phyloP scores from a whole-genome alignment of 2,329 filamentous ascomycete species.

The Alternaria brassicae region DNA sequence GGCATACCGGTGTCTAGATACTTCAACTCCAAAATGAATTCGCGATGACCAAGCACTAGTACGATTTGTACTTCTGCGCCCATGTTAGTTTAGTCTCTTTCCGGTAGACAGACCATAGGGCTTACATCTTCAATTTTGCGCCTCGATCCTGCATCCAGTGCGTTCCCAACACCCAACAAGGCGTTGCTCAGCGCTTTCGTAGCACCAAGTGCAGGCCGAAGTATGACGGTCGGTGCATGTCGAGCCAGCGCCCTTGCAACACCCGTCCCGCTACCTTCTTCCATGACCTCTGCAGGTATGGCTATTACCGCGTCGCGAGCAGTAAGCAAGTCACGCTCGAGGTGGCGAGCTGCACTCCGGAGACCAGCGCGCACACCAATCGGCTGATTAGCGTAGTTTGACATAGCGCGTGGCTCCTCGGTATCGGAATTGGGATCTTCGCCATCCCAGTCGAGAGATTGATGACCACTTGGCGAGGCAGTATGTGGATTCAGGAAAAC shows the following conservation, averaged over 20 bases:
- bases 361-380: slow-evolving; percentile 87
- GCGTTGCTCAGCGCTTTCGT: slow-evolving; percentile 89
- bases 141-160: slow-evolving; percentile 82
- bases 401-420: slow-evolving; percentile 79
- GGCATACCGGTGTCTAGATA: background rate
- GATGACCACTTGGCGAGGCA: slow-evolving; percentile 21
- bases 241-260: slow-evolving; percentile 79
- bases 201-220: slow-evolving; percentile 88
- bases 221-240: slow-evolving; percentile 89
- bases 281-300: slow-evolving; percentile 88
- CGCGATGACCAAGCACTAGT: background rate
- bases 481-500: slow-evolving; percentile 66
- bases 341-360: slow-evolving; percentile 78
- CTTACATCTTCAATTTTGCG: slow-evolving; percentile 88
- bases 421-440: slow-evolving; percentile 69
- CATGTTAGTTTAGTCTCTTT: background rate
- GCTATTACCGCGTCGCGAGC: slow-evolving; percentile 93
- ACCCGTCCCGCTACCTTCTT: slow-evolving; percentile 80
- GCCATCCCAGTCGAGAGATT: slow-evolving; percentile 54
- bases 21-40: background rate
- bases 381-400: slow-evolving; percentile 92
- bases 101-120: slow-evolving; percentile 31
- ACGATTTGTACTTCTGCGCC: slow-evolving; percentile 16
- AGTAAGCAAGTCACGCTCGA: slow-evolving; percentile 85
- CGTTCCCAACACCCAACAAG: slow-evolving; percentile 89